phyloP scores from a whole-genome alignment of 1,284 basidiomycete species.

The Ustilago vetiveriae region DNA sequence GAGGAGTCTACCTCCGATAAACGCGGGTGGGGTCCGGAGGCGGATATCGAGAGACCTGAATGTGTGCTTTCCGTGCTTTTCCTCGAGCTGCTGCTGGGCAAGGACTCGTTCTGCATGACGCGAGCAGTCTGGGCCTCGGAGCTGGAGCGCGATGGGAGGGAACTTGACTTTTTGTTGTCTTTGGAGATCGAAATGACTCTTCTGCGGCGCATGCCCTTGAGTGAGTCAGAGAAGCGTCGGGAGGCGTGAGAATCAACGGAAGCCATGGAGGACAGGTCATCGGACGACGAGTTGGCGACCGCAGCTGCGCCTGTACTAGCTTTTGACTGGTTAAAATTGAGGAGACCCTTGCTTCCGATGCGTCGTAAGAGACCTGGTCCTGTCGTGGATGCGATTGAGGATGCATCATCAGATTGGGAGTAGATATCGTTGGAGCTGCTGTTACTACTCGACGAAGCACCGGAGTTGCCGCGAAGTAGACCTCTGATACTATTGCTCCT shows the following conservation, averaged over 20 bases:
- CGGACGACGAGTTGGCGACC: constrained; percentile 22
- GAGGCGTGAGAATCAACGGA: constrained; percentile 29
- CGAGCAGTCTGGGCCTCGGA: constrained; percentile 18
- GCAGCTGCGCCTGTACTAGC: background rate
- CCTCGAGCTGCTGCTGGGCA: constrained; percentile 1
- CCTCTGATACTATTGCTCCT: constrained; percentile 44
- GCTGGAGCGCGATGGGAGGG: constrained; percentile 23
- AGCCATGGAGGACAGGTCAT: constrained; percentile 21
- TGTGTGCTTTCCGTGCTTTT: constrained; percentile 35
- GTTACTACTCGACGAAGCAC: background rate
- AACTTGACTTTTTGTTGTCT: constrained; percentile 10
- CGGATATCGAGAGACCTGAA: constrained; percentile 14
- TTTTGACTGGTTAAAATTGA: constrained; percentile 31
- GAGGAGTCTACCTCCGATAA: constrained; percentile 15
- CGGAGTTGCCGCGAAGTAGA: constrained; percentile 16
- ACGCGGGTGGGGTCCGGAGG: constrained; percentile 15
- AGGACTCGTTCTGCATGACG: constrained; percentile 13
- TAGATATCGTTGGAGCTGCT: background rate
- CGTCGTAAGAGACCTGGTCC: constrained; percentile 31
- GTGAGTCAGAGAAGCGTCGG: constrained; percentile 32
- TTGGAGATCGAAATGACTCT: constrained; percentile 29
- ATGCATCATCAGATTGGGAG: too few relatives aligned
- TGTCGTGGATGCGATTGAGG: background rate
- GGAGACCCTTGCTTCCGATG: constrained; percentile 46
- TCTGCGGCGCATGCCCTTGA: constrained; percentile 26